Base-by-base conservation (phyloP, 192 early-diverging fungal species). In the Backusella australiensis region DNA sequence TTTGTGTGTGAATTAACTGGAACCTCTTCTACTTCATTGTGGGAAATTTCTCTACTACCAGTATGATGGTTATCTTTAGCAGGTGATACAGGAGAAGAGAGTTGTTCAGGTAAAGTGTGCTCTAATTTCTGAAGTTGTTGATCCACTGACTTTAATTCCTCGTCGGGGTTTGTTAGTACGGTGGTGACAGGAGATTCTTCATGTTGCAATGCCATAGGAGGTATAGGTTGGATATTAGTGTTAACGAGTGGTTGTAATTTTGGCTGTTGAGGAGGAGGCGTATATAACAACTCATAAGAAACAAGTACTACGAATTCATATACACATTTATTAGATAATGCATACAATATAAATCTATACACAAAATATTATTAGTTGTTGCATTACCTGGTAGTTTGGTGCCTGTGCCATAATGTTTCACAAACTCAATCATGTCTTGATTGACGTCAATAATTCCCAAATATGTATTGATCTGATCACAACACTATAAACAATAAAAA, bases 381-480 rank as follows among this genome's bases (percentile, higher is more conserved):
- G 26, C 21, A 46, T 75, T 83, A 76, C 85, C 84, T 46, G 85
- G 86, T 19, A 77, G 71, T 1, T 78, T 81, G 6, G 87, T 81
- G 0, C 93, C 93, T 4, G 93, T 94, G 11, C 89, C 86, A 75
- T 85, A 82, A 6, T 82, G 81, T 26, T 88, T 76, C 29, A 94
- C 87, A 72, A 93, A 94, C 9, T 72, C 78, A 32, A 82, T 36
- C 34, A 94, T 89, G 75, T 94, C 91, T 52, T 89, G 85, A 38
- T 87, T 83, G 12, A 93, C 90, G 69, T 89, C 86, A 35, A 90
- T 87, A 2, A 78, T 71, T 71, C 93, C 93, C 67, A 94, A 75
- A 52, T 88, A 85, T 69, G 88, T 83, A 52, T 91, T 85, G 21
- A 94, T 90, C 7, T 89, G 81, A 75, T 93, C 92, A 76, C 90